Base-by-base conservation (phyloP, 2,329 filamentous ascomycete species). In the Trichoderma sp. region DNA sequence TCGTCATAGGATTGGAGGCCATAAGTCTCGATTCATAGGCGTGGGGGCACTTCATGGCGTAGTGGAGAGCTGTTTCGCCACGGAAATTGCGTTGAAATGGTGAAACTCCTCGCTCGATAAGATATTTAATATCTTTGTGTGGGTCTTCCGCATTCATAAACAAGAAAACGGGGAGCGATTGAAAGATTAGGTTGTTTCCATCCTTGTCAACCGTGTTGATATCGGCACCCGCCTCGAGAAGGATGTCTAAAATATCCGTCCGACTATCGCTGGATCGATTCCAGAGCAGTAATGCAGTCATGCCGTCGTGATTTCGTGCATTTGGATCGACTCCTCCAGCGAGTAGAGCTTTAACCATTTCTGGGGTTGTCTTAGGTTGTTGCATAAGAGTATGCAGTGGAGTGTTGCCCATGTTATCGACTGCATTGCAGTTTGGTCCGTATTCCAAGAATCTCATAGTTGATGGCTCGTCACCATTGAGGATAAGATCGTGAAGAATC, bases 141-240 rank as follows among this genome's bases (percentile, higher is more conserved):
- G 24, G 71, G 6, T 39, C 28, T 11, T 9, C 43, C 15, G 1
- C 66, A 18, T 9, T 7, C 26, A 14, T 7, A 11, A 24, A 15
- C 12, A 15, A n/a, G 15, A 11, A 11, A 4, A 8, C 1, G 14
- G 57, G 15, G 14, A 62, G 56, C 1, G 53, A 32, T n/a, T 26
- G 72, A 15, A 76, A 77, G n/a, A 78, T 32, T 0, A 74, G 8
- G 3, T 75, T 75, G 1, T 58, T 62, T 6, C 77, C 77, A 4
- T 68, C 11, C 9, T 60, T 72, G 58, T 77, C 72, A 6, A 60
- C 36, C 3, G 73, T 72, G 32, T 74, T 73, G 43, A 78, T 75
- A 62, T 79, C 74, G 7, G 74, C 75, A 1, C 78, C 77, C 1
- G 75, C 74, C n/a, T 73, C 57, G 1, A 78, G 39, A 11, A 77